A percentile compares a stretch with the other conserved stretches of the same genome.
Conservation (phyloP, 306 rosid genomes). For the Myrica gale region DNA sequence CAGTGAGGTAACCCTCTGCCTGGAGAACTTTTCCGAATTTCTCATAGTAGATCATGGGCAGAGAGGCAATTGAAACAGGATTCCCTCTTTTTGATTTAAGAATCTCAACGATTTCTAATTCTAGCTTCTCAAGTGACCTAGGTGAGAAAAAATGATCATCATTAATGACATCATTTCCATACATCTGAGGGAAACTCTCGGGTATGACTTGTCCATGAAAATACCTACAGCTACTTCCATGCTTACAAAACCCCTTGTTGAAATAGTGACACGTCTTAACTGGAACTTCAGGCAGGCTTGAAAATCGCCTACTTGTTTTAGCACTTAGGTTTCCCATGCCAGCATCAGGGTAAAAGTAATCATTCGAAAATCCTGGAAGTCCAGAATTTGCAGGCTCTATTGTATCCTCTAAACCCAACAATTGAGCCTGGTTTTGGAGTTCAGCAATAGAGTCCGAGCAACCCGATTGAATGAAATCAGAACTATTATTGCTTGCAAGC, state of each 20-base stretch:
- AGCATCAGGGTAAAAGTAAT: conserved; percentile 39
- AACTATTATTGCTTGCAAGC: conserved; percentile 21
- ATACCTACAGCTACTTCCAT: conserved; percentile 69
- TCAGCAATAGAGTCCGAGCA: conserved; percentile 46
- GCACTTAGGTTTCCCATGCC: conserved; percentile 24
- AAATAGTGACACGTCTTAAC: conserved; percentile 68
- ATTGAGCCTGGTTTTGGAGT: conserved; percentile 38
- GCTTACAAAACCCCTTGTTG: conserved; percentile 77
- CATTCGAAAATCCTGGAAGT: conserved; percentile 29
- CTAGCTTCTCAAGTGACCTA: conserved; percentile 61
- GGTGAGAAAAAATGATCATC: conserved; percentile 54
- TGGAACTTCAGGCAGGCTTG: conserved; percentile 40
- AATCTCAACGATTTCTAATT: conserved; percentile 66
- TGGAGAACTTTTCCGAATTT: conserved; percentile 68
- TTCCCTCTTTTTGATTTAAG: conserved; percentile 57
- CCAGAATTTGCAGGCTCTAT: conserved; percentile 38
- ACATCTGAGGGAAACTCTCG: conserved; percentile 43
- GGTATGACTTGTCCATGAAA: conserved; percentile 47
- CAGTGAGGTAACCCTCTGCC: conserved; percentile 85
- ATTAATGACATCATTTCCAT: conserved; percentile 32
- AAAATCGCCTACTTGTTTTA: conserved; percentile 35
- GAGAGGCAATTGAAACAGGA: conserved; percentile 81
- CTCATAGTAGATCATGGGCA: conserved; percentile 77
- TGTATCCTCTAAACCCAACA: conserved; percentile 44
- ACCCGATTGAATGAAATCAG: conserved; percentile 30